A percentile compares a stretch with the other conserved stretches of the same genome.
Evolutionary conservation across 192 early-diverging fungal genomes (phyloP).

Genomic region (Entomortierella parvispora): DNA sequence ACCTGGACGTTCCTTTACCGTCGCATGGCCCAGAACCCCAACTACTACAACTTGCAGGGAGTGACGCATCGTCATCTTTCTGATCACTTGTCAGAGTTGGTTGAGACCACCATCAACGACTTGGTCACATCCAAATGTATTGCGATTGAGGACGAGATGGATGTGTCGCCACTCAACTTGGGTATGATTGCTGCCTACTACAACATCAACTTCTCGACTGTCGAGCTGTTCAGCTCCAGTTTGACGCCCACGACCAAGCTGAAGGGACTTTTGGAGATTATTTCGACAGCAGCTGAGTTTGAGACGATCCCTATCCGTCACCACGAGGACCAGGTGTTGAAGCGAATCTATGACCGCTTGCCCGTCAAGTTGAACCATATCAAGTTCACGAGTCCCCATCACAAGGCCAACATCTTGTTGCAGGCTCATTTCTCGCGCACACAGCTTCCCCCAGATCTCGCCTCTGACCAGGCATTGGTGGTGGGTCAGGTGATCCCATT

Average conservation of each 20-base stretch:
- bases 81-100: constrained; percentile 93
- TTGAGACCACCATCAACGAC: constrained; percentile 91
- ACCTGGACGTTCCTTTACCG: constrained; percentile 99
- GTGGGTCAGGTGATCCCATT: constrained; percentile 80
- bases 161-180: constrained; percentile 86
- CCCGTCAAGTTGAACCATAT: constrained; percentile 77
- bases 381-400: constrained; percentile 88
- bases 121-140: constrained; percentile 90
- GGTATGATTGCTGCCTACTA: constrained; percentile 99
- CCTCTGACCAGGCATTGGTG: constrained; percentile 83
- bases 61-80: constrained; percentile 88
- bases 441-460: constrained; percentile 89
- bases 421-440: constrained; percentile 96
- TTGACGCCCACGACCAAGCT: constrained; percentile 89
- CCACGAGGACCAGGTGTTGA: constrained; percentile 86
- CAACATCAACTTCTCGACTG: constrained; percentile 93
- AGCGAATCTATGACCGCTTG: constrained; percentile 82
- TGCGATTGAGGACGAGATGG: constrained; percentile 73
- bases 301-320: constrained; percentile 92
- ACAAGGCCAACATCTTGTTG: constrained; percentile 92
- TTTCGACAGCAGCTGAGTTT: constrained; percentile 94
- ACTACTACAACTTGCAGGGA: constrained; percentile 94
- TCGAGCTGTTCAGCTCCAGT: constrained; percentile 93
- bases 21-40: constrained; percentile 95
- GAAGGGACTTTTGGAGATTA: constrained; percentile 91